A percentile compares a stretch with the other conserved stretches of the same genome.
Evolutionary conservation across 2,329 filamentous ascomycete genomes (phyloP).

Genomic region (Monosporascus cannonballus): DNA sequence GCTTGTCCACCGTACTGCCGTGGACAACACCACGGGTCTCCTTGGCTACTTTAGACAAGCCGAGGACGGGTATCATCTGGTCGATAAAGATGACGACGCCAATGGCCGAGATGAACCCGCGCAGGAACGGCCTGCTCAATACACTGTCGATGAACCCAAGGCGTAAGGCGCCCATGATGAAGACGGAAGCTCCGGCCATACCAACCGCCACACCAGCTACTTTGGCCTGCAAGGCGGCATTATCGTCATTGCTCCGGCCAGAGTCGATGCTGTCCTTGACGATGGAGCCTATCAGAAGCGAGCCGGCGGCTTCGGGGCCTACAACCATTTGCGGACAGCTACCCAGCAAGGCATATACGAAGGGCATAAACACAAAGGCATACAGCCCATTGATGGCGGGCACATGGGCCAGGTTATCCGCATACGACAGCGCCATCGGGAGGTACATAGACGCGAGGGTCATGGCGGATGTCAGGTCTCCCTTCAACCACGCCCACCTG

Average conservation of each 20-base stretch:
- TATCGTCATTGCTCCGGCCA: slow-evolving; percentile 59
- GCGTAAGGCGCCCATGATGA: slow-evolving; percentile 78
- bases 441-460: slow-evolving; percentile 99
- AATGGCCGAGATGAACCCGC: slow-evolving; percentile 95
- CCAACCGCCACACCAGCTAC: slow-evolving; percentile 85
- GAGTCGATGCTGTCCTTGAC: slow-evolving; percentile 70
- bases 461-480: slow-evolving; percentile 80
- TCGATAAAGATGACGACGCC: slow-evolving; percentile 95
- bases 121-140: slow-evolving; percentile 81
- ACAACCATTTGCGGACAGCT: slow-evolving; percentile 92
- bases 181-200: slow-evolving; percentile 79
- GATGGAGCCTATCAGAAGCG: slow-evolving; percentile 81
- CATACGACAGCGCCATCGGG: slow-evolving; percentile 91
- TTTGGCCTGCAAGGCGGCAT: slow-evolving; percentile 63
- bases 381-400: slow-evolving; percentile 93
- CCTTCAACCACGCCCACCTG: slow-evolving; percentile 70
- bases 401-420: slow-evolving; percentile 86
- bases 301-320: slow-evolving; percentile 90
- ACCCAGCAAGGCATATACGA: slow-evolving; percentile 86
- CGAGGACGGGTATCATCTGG: slow-evolving; percentile 86
- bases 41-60: slow-evolving; percentile 62
- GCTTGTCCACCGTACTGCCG: slow-evolving; percentile 80
- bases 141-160: slow-evolving; percentile 94
- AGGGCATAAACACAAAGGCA: slow-evolving; percentile 84
- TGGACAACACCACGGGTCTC: slow-evolving; percentile 61